Percentiles rank a stretch among this genome's conserved stretches.
Evolutionary conservation across 208 protist genomes (phyloP).

Genomic region (Leishmania tarentolae): DNA sequence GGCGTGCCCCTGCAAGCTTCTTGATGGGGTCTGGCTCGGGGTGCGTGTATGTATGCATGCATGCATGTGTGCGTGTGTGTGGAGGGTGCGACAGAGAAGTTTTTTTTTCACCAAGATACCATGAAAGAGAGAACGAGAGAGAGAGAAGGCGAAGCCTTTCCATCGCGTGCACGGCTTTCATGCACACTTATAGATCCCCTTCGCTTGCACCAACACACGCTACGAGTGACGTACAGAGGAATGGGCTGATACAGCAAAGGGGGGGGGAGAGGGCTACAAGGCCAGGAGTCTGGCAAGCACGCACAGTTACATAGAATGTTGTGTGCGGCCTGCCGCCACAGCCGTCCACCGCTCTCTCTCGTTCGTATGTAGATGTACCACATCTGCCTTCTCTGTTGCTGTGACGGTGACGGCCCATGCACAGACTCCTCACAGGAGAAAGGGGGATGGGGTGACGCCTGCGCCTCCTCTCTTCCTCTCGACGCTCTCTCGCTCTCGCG

Average conservation of each 20-base stretch:
- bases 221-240: neutral
- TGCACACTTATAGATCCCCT: neutral
- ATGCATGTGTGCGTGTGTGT: neutral
- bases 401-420: neutral
- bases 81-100: neutral
- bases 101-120: neutral
- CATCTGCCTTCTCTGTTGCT: neutral
- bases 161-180: neutral
- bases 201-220: neutral
- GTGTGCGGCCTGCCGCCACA: neutral
- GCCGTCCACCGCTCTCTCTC: neutral
- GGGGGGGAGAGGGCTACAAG: neutral
- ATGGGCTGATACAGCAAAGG: neutral
- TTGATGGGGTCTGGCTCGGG: neutral
- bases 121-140: neutral
- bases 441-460: neutral
- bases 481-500: too few relatives aligned
- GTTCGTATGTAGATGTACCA: neutral
- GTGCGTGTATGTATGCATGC: neutral
- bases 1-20: neutral
- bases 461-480: neutral
- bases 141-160: neutral
- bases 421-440: neutral
- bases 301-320: neutral
- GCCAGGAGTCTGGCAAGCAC: neutral